These are phyloP conservation scores for Globisporangium okanoganense DNA, from an alignment of 352 stramenopile genomes.

Conservation along the genomic window DNA sequence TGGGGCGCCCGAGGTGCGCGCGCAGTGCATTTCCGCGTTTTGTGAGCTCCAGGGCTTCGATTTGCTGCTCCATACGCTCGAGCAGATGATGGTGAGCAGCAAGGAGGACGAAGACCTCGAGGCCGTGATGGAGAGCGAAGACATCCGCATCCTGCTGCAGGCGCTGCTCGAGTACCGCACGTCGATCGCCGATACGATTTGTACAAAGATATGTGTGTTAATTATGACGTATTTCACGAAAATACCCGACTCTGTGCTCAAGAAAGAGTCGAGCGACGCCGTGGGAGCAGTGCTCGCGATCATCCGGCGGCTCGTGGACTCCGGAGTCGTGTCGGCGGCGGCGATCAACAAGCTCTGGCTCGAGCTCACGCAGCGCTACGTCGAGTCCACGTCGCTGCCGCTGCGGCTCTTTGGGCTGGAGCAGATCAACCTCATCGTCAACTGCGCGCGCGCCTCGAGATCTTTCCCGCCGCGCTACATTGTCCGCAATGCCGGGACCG, in stretches of 20 bases:
- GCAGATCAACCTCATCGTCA: constrained; percentile 92
- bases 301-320: constrained; percentile 77
- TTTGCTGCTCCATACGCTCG: constrained; percentile 64
- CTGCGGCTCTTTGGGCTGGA: constrained; percentile 94
- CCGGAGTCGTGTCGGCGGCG: constrained; percentile 39
- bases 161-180: constrained; percentile 74
- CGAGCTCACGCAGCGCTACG: constrained; percentile 74
- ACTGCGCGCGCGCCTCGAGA: constrained; percentile 69
- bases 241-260: constrained; percentile 71
- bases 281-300: constrained; percentile 78
- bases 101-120: constrained; percentile 37
- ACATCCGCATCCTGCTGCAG: constrained; percentile 76
- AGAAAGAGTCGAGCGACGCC: constrained; percentile 83
- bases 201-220: constrained; percentile 60
- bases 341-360: constrained; percentile 80
- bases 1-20: constrained; percentile 73
- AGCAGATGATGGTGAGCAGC: constrained; percentile 60
- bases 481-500: constrained; percentile 88
- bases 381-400: constrained; percentile 91
- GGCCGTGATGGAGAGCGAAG: constrained; percentile 69
- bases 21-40: constrained; percentile 81
- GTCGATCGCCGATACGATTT: constrained; percentile 60
- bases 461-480: constrained; percentile 87
- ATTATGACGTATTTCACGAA: constrained; percentile 85
- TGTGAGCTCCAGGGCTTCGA: constrained; percentile 81